Evolutionary conservation across 2,329 filamentous ascomycete species (phyloP).

Genomic region (Trichophyton benhamiae): DNA sequence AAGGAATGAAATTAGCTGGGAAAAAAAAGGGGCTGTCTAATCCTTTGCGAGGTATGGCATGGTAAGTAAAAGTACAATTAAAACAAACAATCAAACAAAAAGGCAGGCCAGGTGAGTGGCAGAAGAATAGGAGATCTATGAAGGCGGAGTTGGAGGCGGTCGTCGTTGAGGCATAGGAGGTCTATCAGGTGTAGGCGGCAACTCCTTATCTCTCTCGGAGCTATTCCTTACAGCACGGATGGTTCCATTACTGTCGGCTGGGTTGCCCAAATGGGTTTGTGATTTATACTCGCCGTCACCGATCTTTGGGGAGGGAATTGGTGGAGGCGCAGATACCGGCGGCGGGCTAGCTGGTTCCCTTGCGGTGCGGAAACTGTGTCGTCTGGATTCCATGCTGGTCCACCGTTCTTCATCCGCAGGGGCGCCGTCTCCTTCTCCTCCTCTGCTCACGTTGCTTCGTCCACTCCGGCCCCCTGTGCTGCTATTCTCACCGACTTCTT

Average conservation of each 20-base stretch:
- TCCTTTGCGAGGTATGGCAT: constrained; percentile 2
- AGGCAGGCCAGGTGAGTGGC: background rate
- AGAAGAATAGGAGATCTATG: background rate
- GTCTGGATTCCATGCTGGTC: constrained; percentile 6
- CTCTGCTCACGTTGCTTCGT: constrained; percentile 4
- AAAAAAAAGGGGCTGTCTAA: background rate
- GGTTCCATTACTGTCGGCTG: background rate
- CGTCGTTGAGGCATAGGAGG: constrained; percentile 1
- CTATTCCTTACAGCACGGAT: background rate
- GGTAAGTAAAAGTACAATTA: constrained; percentile 2
- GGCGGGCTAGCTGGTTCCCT: constrained; percentile 9
- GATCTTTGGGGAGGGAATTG: constrained; percentile 7
- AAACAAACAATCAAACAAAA: background rate
- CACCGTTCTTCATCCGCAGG: constrained; percentile 2
- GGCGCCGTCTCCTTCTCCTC: constrained; percentile 4
- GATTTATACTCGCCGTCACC: background rate
- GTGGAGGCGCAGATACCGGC: constrained; percentile 10
- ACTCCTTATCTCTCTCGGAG: background rate
- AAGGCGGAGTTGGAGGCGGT: background rate
- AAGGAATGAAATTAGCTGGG: background rate
- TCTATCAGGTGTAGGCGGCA: constrained; percentile 6
- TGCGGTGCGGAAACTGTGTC: constrained; percentile 11
- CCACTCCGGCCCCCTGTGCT: constrained; percentile 30
- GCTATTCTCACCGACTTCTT: constrained; percentile 70
- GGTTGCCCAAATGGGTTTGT: background rate